These are phyloP conservation scores for Populus euphratica DNA, from an alignment of 345 rosid genomes.

Conservation along the genomic window DNA sequence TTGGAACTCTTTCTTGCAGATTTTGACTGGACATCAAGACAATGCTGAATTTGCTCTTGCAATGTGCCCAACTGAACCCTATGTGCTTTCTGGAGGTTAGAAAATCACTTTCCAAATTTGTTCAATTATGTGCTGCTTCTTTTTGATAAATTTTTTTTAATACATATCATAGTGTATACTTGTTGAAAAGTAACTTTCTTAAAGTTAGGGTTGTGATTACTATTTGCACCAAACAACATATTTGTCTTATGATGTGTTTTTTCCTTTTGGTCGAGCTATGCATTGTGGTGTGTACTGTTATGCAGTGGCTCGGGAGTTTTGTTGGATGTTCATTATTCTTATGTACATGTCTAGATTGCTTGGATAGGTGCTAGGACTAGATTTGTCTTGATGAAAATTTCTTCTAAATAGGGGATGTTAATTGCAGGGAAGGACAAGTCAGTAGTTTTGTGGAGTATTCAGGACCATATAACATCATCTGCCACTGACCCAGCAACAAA, in stretches of 20 bases:
- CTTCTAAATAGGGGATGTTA: slow-evolving; percentile 20
- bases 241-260: background rate
- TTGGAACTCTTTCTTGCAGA: slow-evolving; percentile 41
- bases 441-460: slow-evolving; percentile 96
- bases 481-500: slow-evolving; percentile 64
- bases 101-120: background rate
- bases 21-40: slow-evolving; percentile 95
- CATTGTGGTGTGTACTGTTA: background rate
- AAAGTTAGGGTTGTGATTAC: background rate
- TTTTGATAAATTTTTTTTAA: background rate
- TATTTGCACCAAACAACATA: background rate
- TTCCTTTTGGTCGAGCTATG: background rate
- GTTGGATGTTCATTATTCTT: background rate
- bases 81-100: slow-evolving; percentile 99
- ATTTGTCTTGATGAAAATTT: slow-evolving; percentile 13
- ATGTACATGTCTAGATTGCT: background rate
- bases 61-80: slow-evolving; percentile 96
- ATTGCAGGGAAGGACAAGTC: slow-evolving; percentile 90
- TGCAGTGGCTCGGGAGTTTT: background rate
- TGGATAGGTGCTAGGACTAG: background rate
- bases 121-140: background rate
- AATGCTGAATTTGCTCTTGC: slow-evolving; percentile 99
- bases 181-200: background rate
- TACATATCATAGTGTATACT: background rate
- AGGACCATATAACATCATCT: slow-evolving; percentile 80